phyloP scores from a whole-genome alignment of 192 early-diverging fungal species.

The Coemansia sp. region DNA sequence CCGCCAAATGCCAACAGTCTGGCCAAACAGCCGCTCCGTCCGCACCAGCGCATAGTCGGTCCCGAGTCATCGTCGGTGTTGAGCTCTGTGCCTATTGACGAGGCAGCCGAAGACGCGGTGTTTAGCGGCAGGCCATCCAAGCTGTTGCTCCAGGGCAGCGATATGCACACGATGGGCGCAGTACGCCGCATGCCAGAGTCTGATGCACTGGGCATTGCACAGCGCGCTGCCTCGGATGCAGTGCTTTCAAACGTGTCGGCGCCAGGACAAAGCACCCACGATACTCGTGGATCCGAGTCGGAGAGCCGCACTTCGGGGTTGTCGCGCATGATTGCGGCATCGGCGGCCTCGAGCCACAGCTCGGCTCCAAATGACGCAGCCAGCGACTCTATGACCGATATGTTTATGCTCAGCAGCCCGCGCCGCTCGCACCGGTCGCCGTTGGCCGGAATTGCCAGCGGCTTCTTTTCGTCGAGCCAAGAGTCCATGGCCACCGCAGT shows the following conservation, averaged over 20 bases:
- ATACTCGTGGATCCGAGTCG: conserved; percentile 16
- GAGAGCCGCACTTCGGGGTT: conserved; percentile 30
- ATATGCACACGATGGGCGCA: background rate
- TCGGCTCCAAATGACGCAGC: background rate
- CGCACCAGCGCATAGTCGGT: conserved; percentile 7
- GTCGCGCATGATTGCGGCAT: conserved; percentile 19
- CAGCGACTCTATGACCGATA: conserved; percentile 16
- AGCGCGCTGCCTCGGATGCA: background rate
- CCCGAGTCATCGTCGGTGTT: background rate
- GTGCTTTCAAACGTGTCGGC: background rate
- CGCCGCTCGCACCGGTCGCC: conserved; percentile 35
- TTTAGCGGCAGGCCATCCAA: background rate
- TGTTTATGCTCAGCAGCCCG: conserved; percentile 13
- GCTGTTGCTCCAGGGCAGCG: conserved; percentile 4
- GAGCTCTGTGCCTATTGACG: conserved; percentile 1
- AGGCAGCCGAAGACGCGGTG: background rate
- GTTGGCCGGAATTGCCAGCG: conserved; percentile 27
- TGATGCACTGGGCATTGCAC: conserved; percentile 9
- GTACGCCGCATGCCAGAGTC: background rate
- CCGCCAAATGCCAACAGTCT: background rate
- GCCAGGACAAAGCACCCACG: background rate
- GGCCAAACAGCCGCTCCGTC: background rate
- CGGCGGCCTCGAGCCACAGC: background rate
- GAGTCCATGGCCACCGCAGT: conserved; percentile 26
- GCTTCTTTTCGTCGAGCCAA: conserved; percentile 45